Evolutionary conservation across 169 alveolate genomes (phyloP), one percentile per base, ranked within the genome.

Genomic region (Cryptosporidium meleagridis): DNA sequence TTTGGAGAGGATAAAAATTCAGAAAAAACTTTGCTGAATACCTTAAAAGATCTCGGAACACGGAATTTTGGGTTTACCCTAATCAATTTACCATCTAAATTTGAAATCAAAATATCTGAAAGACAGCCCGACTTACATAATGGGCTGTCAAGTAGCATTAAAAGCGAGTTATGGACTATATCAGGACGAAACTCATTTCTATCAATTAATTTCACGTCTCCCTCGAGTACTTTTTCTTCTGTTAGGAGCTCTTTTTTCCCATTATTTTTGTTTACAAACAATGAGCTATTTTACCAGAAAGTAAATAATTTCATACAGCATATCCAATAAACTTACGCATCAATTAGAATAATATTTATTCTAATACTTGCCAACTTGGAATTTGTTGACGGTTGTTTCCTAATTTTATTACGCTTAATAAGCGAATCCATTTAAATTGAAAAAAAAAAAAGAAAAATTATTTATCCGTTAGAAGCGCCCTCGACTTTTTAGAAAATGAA

Each of bases 71-170:
- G 89, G 26, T 44, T 51, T 10, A 80, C 45, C 26, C 67, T 80
- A 10, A 80, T 61, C 53, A 80, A 21, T 44, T 80, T 80, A 16
- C 89, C 80, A 41, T 80, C 89, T 16, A n/a, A 29, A 65, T 58
- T 80, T 37, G 21, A 67, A 41, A 80, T 80, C 23, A 80, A 45
- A 9, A 80, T 59, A 4, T 80, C 89, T 12, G 67, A 7, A 37
- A 80, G 68, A 10, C 65, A 41, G 18, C 89, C 89, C 29, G 89
- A 61, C 18, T 80, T 80, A 41, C 89, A 80, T 23, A 80, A 67
- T 44, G 89, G 89, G 62, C 89, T 80, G 18, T 80, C 89, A 23
- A 80, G 75, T 29, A 80, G 45, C 89, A 80, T 80, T 45, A 80
- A 45, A 8, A 80, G 52, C n/a, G 80, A 80, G 44, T 80, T 80